Conservation (phyloP, 2,329 filamentous ascomycete genomes). For the Hypocrella siamensis region DNA sequence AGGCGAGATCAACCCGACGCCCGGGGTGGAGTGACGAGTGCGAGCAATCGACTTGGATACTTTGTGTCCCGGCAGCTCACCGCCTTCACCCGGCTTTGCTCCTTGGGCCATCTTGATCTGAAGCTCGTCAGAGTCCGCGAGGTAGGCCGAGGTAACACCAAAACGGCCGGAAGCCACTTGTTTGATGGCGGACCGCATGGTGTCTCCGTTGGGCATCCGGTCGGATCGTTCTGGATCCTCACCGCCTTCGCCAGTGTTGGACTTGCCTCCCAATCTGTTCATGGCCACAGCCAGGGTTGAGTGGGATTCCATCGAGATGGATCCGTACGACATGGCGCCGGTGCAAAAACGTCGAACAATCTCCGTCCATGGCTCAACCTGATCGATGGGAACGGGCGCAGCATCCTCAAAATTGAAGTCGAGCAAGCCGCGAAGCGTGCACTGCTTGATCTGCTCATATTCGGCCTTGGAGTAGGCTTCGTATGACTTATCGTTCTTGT, state of each 20-base stretch:
- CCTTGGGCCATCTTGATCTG: constrained; percentile 99
- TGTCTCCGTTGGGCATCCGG: constrained; percentile 79
- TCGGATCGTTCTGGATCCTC: constrained; percentile 86
- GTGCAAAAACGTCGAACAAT: constrained; percentile 95
- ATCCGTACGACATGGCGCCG: constrained; percentile 96
- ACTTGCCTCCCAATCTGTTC: constrained; percentile 93
- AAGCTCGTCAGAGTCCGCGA: constrained; percentile 87
- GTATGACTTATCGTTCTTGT: constrained; percentile 97
- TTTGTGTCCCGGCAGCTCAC: constrained; percentile 93
- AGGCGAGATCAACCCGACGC: constrained; percentile 89
- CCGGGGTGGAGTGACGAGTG: constrained; percentile 89
- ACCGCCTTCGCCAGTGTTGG: constrained; percentile 94
- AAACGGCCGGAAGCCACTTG: constrained; percentile 94
- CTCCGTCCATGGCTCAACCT: constrained; percentile 96
- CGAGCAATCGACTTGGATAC: constrained; percentile 87
- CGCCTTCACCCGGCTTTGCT: constrained; percentile 93
- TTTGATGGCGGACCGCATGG: constrained; percentile 95
- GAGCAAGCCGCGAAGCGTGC: constrained; percentile 82
- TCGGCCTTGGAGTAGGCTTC: constrained; percentile 88
- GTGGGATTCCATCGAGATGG: constrained; percentile 97
- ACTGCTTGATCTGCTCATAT: constrained; percentile 93
- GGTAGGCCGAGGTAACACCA: constrained; percentile 86
- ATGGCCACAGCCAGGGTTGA: constrained; percentile 90
- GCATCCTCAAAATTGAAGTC: constrained; percentile 92
- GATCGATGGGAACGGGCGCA: constrained; percentile 77